Evolutionary conservation across 345 rosid species (phyloP).

Genomic region (Arabidopsis thaliana): TAIR10.1 NC_003071.7:18171001-18171500

Average conservation of each 20-base stretch:
- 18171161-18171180: slow-evolving; percentile 8
- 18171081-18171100: too few relatives aligned
- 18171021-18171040: too few relatives aligned
- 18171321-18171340: slow-evolving; percentile 19
- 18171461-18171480: too few relatives aligned
- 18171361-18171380: slow-evolving; percentile 11
- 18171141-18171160: neutral
- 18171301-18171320: slow-evolving; percentile 28
- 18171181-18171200: slow-evolving; percentile 36
- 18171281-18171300: slow-evolving; percentile 39
- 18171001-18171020: too few relatives aligned
- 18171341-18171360: slow-evolving; percentile 17
- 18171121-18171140: too few relatives aligned
- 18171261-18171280: slow-evolving; percentile 31
- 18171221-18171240: slow-evolving; percentile 37
- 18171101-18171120: too few relatives aligned
- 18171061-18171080: too few relatives aligned
- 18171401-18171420: too few relatives aligned
- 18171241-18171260: slow-evolving; percentile 27
- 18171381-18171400: neutral
- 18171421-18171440: too few relatives aligned
- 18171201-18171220: slow-evolving; percentile 15
- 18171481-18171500: too few relatives aligned
- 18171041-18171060: too few relatives aligned
- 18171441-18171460: too few relatives aligned